phyloP scores from a whole-genome alignment of 108 stramenopile genomes.

The Cyclotella sp. region DNA sequence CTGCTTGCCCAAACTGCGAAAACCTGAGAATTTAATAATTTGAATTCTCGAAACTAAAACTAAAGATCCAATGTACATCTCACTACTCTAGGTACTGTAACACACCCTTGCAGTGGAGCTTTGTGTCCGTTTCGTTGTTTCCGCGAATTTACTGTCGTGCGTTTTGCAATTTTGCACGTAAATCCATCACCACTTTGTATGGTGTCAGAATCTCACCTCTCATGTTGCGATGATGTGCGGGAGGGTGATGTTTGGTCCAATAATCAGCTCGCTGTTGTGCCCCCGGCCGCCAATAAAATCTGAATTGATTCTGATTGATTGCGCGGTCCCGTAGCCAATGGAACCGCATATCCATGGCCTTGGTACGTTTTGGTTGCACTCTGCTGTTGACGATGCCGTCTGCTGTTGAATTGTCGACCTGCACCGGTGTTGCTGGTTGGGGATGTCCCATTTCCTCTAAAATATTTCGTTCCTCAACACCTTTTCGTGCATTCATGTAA shows the following conservation, averaged over 20 bases:
- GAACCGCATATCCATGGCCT: conserved; percentile 25
- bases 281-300: conserved; percentile 22
- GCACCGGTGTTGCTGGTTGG: conserved; percentile 24
- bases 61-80: conserved; percentile 13
- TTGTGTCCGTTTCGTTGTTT: background rate
- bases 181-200: conserved; percentile 11
- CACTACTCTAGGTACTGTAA: conserved; percentile 12
- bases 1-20: conserved; percentile 13
- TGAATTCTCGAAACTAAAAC: conserved; percentile 10
- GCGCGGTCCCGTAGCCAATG: conserved; percentile 22
- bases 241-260: conserved; percentile 18
- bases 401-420: conserved; percentile 54
- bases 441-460: no score
- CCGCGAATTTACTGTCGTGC: background rate
- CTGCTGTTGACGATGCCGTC: conserved; percentile 49
- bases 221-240: conserved; percentile 28
- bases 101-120: background rate
- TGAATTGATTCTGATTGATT: conserved; percentile 19
- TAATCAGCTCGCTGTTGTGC: conserved; percentile 8
- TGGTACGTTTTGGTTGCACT: conserved; percentile 49
- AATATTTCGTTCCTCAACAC: no score
- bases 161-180: background rate
- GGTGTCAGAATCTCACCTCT: conserved; percentile 15
- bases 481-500: no score
- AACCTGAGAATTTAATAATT: conserved; percentile 10